Percentiles rank a stretch among this genome's conserved stretches.
Evolutionary conservation across 1,139 yeast species (phyloP).

Genomic region (Blastobotrys raffinosifermentans): DNA sequence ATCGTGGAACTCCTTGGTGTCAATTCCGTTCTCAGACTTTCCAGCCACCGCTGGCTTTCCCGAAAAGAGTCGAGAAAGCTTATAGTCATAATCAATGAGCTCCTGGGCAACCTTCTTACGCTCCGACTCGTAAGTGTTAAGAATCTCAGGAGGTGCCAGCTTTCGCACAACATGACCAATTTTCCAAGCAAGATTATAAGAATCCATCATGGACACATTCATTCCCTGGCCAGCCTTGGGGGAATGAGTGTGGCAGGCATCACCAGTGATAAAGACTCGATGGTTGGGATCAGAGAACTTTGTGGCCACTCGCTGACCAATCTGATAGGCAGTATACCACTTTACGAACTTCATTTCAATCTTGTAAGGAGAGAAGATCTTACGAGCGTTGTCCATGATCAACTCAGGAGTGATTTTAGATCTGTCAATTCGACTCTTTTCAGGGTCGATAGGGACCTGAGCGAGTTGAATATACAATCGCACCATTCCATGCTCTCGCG

Average conservation of each 20-base stretch:
- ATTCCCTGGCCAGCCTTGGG: constrained; percentile 41
- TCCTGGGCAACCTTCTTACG: constrained; percentile 34
- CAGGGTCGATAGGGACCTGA: constrained; percentile 28
- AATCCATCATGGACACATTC: constrained; percentile 36
- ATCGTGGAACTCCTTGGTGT: constrained; percentile 30
- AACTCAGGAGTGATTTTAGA: constrained; percentile 30
- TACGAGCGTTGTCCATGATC: constrained; percentile 31
- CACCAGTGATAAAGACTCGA: constrained; percentile 36
- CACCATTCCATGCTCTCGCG: constrained; percentile 35
- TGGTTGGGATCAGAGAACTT: constrained; percentile 23
- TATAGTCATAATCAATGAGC: constrained; percentile 34
- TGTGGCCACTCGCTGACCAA: constrained; percentile 36
- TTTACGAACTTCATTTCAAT: constrained; percentile 32
- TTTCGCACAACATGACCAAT: constrained; percentile 35
- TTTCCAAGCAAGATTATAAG: constrained; percentile 38
- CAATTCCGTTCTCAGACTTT: constrained; percentile 27
- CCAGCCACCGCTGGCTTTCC: constrained; percentile 31
- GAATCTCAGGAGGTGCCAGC: constrained; percentile 24
- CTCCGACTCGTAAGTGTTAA: constrained; percentile 33
- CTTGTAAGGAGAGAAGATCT: constrained; percentile 32
- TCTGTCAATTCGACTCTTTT: constrained; percentile 30
- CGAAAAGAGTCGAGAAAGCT: constrained; percentile 33
- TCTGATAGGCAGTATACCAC: constrained; percentile 38
- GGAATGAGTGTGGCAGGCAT: constrained; percentile 39
- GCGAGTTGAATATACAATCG: constrained; percentile 33